Conservation (phyloP, 2,329 filamentous ascomycete species). For the Pseudogymnoascus sp. region DNA sequence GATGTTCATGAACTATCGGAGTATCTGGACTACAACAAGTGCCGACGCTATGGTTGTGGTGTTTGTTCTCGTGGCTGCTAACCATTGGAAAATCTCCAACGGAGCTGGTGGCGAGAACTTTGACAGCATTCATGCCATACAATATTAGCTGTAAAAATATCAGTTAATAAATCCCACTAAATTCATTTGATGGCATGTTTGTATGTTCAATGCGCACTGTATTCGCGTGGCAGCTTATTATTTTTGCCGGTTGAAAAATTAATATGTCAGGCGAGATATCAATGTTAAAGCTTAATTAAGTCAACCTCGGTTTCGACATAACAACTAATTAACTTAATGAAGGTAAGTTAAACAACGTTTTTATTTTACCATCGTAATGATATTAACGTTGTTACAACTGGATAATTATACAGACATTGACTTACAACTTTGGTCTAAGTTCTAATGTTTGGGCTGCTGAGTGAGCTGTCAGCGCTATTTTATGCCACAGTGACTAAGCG, state of each 20-base stretch:
- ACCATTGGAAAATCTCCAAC: not conserved
- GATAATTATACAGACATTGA: no score
- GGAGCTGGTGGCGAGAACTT: slow-evolving; percentile 33
- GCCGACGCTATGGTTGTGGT: slow-evolving; percentile 67
- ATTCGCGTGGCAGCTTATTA: not conserved
- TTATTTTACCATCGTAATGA: no score
- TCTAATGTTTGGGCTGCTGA: no score
- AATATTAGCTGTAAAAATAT: not conserved
- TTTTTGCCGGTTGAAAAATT: not conserved
- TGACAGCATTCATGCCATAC: not conserved
- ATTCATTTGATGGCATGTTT: not conserved
- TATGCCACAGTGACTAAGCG: no score
- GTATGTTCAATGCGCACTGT: not conserved
- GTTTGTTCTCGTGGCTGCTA: slow-evolving; percentile 54
- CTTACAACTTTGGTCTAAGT: no score
- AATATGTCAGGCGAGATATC: not conserved
- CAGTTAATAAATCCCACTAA: not conserved
- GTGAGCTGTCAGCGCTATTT: no score
- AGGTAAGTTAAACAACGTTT: no score
- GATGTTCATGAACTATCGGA: slow-evolving; percentile 55
- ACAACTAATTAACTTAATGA: no score
- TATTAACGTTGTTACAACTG: no score
- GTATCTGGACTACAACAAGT: slow-evolving; percentile 64
- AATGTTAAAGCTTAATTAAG: not conserved
- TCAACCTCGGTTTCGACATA: not conserved